These are phyloP conservation scores for Thalassiosira mediterranea DNA, from an alignment of 352 stramenopile genomes.

Conservation along the genomic window DNA sequence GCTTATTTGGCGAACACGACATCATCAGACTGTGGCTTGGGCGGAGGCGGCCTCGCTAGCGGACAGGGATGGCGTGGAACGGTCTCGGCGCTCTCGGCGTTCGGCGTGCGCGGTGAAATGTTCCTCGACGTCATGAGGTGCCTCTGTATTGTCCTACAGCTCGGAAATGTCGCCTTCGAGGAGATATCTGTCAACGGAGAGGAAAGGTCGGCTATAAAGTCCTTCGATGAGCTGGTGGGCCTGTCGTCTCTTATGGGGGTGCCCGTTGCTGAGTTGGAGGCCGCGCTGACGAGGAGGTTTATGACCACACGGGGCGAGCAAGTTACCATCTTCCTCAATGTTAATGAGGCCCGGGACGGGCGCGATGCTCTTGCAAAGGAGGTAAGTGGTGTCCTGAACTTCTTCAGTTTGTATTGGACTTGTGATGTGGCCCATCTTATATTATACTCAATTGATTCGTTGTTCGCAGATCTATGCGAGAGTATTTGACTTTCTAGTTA, in stretches of 20 bases:
- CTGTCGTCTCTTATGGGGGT: slow-evolving; percentile 77
- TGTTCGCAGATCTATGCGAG: slow-evolving; percentile 57
- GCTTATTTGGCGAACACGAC: slow-evolving; percentile 66
- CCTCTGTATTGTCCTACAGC: slow-evolving; percentile 89
- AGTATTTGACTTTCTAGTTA: slow-evolving; percentile 81
- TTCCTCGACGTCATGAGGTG: slow-evolving; percentile 89
- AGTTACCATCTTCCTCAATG: slow-evolving; percentile 80
- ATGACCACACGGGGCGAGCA: slow-evolving; percentile 76
- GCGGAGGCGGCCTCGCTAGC: slow-evolving; percentile 73
- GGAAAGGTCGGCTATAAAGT: slow-evolving; percentile 72
- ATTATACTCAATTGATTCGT: too few species aligned
- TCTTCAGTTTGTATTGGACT: slow-evolving; percentile 88
- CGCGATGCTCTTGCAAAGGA: slow-evolving; percentile 85
- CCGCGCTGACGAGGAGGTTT: slow-evolving; percentile 77
- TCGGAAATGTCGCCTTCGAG: slow-evolving; percentile 92
- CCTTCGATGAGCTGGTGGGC: slow-evolving; percentile 57
- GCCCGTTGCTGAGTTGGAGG: slow-evolving; percentile 48
- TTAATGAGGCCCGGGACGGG: slow-evolving; percentile 72
- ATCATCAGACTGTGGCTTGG: slow-evolving; percentile 35
- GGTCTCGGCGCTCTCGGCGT: slow-evolving; percentile 87
- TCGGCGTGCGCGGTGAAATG: slow-evolving; percentile 88
- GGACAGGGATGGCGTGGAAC: slow-evolving; percentile 85
- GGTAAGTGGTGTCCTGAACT: slow-evolving; percentile 82
- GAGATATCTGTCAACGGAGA: slow-evolving; percentile 72
- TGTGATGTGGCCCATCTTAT: slow-evolving; percentile 68